Evolutionary conservation across 352 stramenopile genomes (phyloP).

Genomic region (Pythium utonaiense): DNA sequence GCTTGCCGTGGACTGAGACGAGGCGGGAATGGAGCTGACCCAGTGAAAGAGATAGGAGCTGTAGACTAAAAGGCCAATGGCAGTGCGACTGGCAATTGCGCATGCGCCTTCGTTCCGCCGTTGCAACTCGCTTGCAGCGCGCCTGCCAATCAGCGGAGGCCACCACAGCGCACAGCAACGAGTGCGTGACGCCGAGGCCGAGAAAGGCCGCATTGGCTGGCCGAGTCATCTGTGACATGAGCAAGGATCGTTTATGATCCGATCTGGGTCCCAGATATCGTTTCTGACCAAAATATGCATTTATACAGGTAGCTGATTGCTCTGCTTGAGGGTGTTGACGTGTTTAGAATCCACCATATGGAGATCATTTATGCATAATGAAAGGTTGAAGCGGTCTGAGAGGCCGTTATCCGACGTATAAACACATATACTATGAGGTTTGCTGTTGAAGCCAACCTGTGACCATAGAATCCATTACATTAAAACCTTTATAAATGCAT

Average conservation of each 20-base stretch:
- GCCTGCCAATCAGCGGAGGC: neutral
- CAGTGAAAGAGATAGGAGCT: neutral
- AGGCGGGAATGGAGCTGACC: neutral
- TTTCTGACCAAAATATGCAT: neutral
- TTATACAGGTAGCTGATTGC: neutral
- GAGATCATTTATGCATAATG: neutral
- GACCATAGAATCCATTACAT: neutral
- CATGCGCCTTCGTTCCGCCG: neutral
- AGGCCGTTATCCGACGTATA: neutral
- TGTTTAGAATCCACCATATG: neutral
- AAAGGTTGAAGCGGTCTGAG: conserved; percentile 3
- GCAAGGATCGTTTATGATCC: neutral
- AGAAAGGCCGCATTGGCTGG: neutral
- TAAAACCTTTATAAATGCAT: neutral
- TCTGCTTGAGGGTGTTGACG: neutral
- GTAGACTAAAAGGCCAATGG: neutral
- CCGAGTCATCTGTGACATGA: neutral
- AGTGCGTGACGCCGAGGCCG: neutral
- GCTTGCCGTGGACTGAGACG: neutral
- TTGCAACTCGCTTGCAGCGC: neutral
- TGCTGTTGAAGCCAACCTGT: neutral
- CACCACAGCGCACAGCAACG: neutral
- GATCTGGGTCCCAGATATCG: neutral
- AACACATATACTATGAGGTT: neutral
- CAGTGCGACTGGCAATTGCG: neutral